A percentile compares a stretch with the other conserved stretches of the same genome.
phyloP scores from a whole-genome alignment of 2,329 filamentous ascomycete species.

The Scopulariopsis brevicaulis region DNA sequence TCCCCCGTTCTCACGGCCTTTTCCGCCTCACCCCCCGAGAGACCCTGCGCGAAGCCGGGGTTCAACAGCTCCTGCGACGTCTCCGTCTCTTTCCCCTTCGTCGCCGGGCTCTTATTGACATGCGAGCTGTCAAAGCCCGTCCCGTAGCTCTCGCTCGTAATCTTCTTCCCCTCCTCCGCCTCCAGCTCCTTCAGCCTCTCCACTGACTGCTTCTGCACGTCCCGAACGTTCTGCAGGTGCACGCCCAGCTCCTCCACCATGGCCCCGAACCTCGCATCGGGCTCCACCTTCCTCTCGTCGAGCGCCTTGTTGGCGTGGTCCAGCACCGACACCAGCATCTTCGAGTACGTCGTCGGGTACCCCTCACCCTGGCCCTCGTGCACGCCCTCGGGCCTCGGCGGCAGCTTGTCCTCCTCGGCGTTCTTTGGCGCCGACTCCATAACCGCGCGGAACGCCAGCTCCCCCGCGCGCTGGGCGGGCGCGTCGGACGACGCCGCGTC shows the following conservation, averaged over 20 bases:
- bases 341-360: constrained; percentile 73
- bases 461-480: constrained; percentile 55
- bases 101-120: constrained; percentile 52
- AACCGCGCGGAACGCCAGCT: constrained; percentile 80
- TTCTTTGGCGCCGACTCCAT: constrained; percentile 64
- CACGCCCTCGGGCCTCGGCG: constrained; percentile 66
- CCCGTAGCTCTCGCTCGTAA: constrained; percentile 83
- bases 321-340: constrained; percentile 96
- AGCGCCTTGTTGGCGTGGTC: constrained; percentile 84
- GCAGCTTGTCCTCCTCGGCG: constrained; percentile 63
- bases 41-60: constrained; percentile 4
- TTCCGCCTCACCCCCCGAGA: constrained; percentile 13
- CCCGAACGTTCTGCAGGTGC: constrained; percentile 68
- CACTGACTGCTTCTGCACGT: constrained; percentile 64
- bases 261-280: constrained; percentile 54
- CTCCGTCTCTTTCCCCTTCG: constrained; percentile 31
- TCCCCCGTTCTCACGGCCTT: constrained; percentile 5
- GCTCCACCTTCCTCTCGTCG: constrained; percentile 58
- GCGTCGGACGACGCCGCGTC: constrained; percentile 21
- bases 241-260: constrained; percentile 70
- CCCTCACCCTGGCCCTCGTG: constrained; percentile 60
- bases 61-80: constrained; percentile 55
- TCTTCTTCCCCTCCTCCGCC: constrained; percentile 76
- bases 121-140: constrained; percentile 85
- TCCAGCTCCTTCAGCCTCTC: constrained; percentile 71